Evolutionary conservation across 2,329 filamentous ascomycete species (phyloP).

Genomic region (Hymenoscyphus occultus): DNA sequence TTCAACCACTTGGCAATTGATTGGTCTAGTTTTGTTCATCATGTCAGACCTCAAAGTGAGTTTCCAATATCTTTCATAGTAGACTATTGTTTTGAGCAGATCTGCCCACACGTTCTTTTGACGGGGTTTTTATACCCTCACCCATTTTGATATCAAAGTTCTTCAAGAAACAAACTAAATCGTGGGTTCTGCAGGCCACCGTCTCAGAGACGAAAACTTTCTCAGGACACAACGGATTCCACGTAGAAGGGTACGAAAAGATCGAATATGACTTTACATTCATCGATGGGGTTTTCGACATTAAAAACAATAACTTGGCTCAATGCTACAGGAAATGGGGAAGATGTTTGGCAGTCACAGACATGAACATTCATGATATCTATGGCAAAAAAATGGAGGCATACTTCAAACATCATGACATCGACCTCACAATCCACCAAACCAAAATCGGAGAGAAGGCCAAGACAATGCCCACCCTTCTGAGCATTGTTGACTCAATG

Average conservation of each 20-base stretch:
- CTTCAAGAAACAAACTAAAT: too few species aligned
- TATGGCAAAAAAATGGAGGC: constrained; percentile 64
- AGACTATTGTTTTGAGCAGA: too few species aligned
- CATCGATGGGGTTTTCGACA: constrained; percentile 65
- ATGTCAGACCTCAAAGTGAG: constrained; percentile 64
- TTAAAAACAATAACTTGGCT: constrained; percentile 58
- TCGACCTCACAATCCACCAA: constrained; percentile 64
- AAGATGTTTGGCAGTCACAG: constrained; percentile 65
- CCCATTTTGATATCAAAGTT: too few species aligned
- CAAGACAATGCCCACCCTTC: constrained; percentile 67
- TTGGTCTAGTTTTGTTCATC: background rate
- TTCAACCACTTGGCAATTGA: background rate
- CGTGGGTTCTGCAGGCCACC: constrained; percentile 41
- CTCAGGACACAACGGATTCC: constrained; percentile 51
- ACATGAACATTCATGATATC: constrained; percentile 66
- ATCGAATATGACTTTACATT: constrained; percentile 75
- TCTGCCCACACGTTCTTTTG: too few species aligned
- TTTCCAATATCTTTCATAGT: too few species aligned
- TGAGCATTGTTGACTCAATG: constrained; percentile 71
- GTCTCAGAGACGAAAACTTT: constrained; percentile 57
- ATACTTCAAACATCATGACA: constrained; percentile 64
- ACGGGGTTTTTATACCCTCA: too few species aligned
- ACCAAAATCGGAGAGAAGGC: constrained; percentile 74
- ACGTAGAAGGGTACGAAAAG: constrained; percentile 72
- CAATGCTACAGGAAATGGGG: constrained; percentile 64